Conservation (phyloP, 306 rosid species). For the Lupinus albus region DNA sequence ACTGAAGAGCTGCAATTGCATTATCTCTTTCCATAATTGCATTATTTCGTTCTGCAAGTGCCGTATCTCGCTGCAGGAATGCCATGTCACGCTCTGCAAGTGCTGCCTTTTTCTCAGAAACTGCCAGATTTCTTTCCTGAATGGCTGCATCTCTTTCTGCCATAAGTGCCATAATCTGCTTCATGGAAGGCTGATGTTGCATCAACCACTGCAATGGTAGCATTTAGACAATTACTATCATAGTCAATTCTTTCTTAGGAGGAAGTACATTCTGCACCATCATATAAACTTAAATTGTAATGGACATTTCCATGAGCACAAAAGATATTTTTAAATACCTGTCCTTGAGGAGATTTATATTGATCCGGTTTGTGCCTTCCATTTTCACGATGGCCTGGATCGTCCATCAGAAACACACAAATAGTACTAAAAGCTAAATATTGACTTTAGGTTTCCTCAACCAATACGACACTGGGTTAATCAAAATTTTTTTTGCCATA, state of each 20-base stretch:
- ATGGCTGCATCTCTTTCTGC: constrained; percentile 93
- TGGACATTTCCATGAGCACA: not conserved
- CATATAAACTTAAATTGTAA: constrained; percentile 11
- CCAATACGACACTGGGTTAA: constrained; percentile 30
- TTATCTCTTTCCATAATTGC: constrained; percentile 83
- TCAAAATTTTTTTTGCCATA: constrained; percentile 35
- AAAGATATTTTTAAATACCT: constrained; percentile 53
- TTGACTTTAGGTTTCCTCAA: constrained; percentile 36
- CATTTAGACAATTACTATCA: constrained; percentile 15
- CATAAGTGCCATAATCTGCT: constrained; percentile 92
- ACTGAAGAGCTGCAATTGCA: constrained; percentile 87
- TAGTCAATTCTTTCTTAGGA: not conserved
- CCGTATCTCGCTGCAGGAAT: constrained; percentile 80
- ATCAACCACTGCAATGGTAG: constrained; percentile 79
- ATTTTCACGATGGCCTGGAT: constrained; percentile 85
- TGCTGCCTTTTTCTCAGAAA: constrained; percentile 89
- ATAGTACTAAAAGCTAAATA: constrained; percentile 41
- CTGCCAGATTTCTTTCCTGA: constrained; percentile 89
- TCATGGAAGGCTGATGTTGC: constrained; percentile 97
- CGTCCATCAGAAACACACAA: constrained; percentile 72
- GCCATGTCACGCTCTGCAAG: constrained; percentile 94
- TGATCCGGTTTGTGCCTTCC: constrained; percentile 91
- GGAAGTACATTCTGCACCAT: constrained; percentile 3
- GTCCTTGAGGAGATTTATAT: constrained; percentile 74
- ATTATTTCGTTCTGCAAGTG: constrained; percentile 80